Evolutionary conservation across 805 yeast genomes (phyloP), one percentile per base, ranked within the genome.

Genomic region (Monosporozyma siamensis): DNA sequence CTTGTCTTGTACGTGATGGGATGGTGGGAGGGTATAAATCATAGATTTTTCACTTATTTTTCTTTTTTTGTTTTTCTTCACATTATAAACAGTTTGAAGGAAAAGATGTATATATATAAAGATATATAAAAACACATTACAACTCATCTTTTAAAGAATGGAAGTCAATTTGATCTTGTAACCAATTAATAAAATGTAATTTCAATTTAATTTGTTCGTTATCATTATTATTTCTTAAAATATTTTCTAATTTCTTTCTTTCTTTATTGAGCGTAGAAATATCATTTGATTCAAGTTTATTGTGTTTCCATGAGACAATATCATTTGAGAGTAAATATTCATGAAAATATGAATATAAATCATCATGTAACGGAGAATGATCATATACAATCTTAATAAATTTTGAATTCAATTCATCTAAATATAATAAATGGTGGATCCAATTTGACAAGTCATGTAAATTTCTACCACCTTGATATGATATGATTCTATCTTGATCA

Each of bases 391-490:
- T 63, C 4, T 34, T 38, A 1, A 39, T 44, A 6, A 54, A 40
- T 6, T 42, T 20, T 7, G 18, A 26, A 9, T 48, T 42, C 34
- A 45, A 38, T 18, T 47, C 34, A 29, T 50, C 50, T 32, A 43
- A 48, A 2, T 41, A 40, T 15, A 48, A 50, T 3, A 56, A 47
- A 12, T 59, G 64, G 32, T 69, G 77, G 12, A 75, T 59, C 52
- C 78, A 85, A 30, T 66, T 66, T 34, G 72, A 66, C 22, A 81
- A 66, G 14, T 70, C 61, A 8, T 69, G 66, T 10, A 69, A 52
- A 44, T 71, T 72, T 44, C 82, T 65, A 22, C 61, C 61, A 1
- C 87, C 83, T 29, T 68, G 67, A 47, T 68, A 83, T 43, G 72
- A 78, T 25, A 72, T 57, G n/a, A 82, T 77, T 30, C 72, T 62